Base-by-base conservation (phyloP, 768 basidiomycete species). In the Psilocybe subaeruginosa region DNA sequence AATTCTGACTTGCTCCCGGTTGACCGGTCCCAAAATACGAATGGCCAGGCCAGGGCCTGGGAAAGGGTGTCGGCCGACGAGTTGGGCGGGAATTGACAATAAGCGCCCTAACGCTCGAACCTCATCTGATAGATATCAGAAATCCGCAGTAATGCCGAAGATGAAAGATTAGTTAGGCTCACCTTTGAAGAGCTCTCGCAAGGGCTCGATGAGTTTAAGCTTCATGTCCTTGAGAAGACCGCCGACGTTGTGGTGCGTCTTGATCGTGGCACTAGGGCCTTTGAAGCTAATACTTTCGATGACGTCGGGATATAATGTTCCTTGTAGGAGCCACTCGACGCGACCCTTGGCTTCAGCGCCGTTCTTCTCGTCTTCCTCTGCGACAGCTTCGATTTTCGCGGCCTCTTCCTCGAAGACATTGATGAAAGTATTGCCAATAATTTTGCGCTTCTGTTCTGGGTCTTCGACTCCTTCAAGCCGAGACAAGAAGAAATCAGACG, bases 241-340 rank as follows among this genome's bases (percentile, higher is more conserved):
- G 30, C 97, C 97, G 66, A 99, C 97, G 66, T 99, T 99, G 75
- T 99, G 97, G 74, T 99, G 97, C 2, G 97, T 99, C 83, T 99
- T 99, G 82, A 99, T 99, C 8, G 97, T 99, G 41, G 97, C 97
- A 65, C 92, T 94, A 0, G 97, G 97, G 2, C 97, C 97, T 77
- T 98, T 99, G 86, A 99, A 99, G 77, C 92, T 94, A 78, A 99
- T 97, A 72, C 92, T 94, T 80, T 99, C 97, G 72, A 99, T 99
- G 60, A 99, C 97, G 71, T 99, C 97, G 2, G 97, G 97, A 76
- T 99, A 99, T 12, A 99, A 84, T 0, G 97, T 99, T 3, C 97
- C 97, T 76, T 99, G 97, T 9, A 99, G 78, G 50, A 99, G 76
- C 95, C 96, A 99, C 72, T 99, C 97, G 35, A 99, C 94, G 69